phyloP scores from a whole-genome alignment of 176 grass and related monocot species.

The Cenchrus purpureus region DNA sequence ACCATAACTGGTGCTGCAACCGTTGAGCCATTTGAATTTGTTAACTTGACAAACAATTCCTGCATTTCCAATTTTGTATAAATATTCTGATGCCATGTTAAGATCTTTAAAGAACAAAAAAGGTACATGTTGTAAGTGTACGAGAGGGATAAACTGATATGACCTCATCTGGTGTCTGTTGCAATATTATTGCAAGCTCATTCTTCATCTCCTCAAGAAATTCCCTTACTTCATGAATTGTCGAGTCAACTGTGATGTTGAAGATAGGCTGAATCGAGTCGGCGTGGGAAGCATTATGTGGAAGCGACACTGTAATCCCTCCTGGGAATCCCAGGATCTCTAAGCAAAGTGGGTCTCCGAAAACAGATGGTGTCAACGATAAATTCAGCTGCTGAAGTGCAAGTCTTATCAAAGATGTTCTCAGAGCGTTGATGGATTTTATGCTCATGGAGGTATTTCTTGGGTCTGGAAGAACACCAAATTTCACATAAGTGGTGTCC shows the following conservation, averaged over 20 bases:
- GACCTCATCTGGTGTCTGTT: slow-evolving; percentile 35
- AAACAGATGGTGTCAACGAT: slow-evolving; percentile 47
- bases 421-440: slow-evolving; percentile 28
- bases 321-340: slow-evolving; percentile 59
- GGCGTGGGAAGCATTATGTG: neutral
- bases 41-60: slow-evolving; percentile 36
- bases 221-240: slow-evolving; percentile 37
- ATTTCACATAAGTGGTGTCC: slow-evolving; percentile 44
- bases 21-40: slow-evolving; percentile 59
- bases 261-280: slow-evolving; percentile 27
- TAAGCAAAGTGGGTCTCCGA: slow-evolving; percentile 47
- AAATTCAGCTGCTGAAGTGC: slow-evolving; percentile 48
- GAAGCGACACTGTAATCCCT: slow-evolving; percentile 55
- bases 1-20: slow-evolving; percentile 43
- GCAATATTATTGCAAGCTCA: slow-evolving; percentile 14
- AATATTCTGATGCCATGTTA: slow-evolving; percentile 28
- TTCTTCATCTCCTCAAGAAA: slow-evolving; percentile 19
- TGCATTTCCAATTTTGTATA: slow-evolving; percentile 21
- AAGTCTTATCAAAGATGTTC: slow-evolving; percentile 39
- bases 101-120: neutral
- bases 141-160: slow-evolving; percentile 8
- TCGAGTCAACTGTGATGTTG: slow-evolving; percentile 34
- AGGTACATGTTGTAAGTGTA: neutral
- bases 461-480: slow-evolving; percentile 47
- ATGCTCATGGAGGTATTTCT: slow-evolving; percentile 41